Evolutionary conservation across 208 protist species (phyloP), one percentile per base, ranked within the genome.

Genomic region (Wallacemonas rigidus): DNA sequence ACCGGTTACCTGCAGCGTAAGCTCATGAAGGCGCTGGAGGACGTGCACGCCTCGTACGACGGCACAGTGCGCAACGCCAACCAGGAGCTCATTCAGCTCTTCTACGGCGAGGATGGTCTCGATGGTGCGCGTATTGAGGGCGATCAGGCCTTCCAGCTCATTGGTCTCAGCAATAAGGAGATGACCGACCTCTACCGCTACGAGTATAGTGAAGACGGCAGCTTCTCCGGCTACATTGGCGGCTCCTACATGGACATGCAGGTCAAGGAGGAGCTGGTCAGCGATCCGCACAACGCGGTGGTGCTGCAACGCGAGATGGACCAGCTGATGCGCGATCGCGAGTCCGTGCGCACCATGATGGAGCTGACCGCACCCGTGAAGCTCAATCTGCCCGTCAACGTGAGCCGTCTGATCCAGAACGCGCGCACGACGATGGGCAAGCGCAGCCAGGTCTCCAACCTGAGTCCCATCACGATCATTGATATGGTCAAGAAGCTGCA

Each of bases 361-460:
- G 84, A 90, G 53, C 84, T 91, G 38, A 71, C 74, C 50, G 80
- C 74, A 44, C 89, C 86, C 61, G 64, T 93, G 57, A 88, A 93
- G 81, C 82, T 92, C 38, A 94, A 87, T 75, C 68, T 92, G 7
- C 89, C 82, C 15, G 98, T 99, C 39, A 99, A 99, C 70, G 68
- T 99, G 1, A 72, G 61, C 35, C 94, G 99, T 14, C 78, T 99
- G 17, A 97, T 99, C 65, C 88, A 91, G 75, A 99, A 98, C 77
- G 98, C 98, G 43, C 97, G 98, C 58, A 96, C 92, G 51, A 84
- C 85, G 43, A 99, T 98, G 83, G 75, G 86, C 5, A 94, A 99
- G 61, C 87, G 92, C 47, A 83, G 75, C 50, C 75, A 87, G 36
- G 77, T 95, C 9, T 96, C 88, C 15, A 95, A 99, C 78, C 82